Base-by-base conservation (phyloP, 768 basidiomycete genomes). In the Hebeloma cylindrosporum region DNA sequence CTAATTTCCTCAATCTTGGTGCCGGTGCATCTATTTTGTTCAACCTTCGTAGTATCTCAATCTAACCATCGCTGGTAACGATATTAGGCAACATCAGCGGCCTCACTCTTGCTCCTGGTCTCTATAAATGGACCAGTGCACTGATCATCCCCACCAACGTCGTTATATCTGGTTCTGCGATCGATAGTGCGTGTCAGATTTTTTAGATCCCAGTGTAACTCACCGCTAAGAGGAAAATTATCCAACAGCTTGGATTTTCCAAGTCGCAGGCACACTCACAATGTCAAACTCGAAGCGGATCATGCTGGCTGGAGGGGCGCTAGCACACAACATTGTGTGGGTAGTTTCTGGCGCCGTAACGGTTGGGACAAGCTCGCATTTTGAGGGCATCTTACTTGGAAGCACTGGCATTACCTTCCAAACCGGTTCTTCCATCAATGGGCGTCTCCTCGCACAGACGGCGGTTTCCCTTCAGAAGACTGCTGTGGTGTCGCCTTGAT, bases 401-500 rank as follows among this genome's bases (percentile, higher is more conserved):
- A 38, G 38, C 8, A 52, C 56, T 5, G 27, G 37, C 3, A 43
- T 53, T 22, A 50, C 51, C 3, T 25, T 55, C 14, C n/a, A 43
- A 17, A 58, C 59, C 5, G 50, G 52, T 2, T 28, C 51, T 5
- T 43, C 52, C 7, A 27, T 52, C 16, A 56, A 54, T 21, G 52
- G 59, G 16, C 52, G 59, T 17, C 45, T 60, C 8, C 47, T 58
- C 21, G 32, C 52, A 9, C 54, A 56, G 37, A 60, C 59, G n/a
- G 28, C 20, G 7, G 54, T 54, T 35, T 43, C 52, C 2, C 40
- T 60, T 22, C 57, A 58, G 36, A n/a, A n/a, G n/a, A n/a, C n/a
- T n/a, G n/a, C n/a, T n/a, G n/a, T n/a, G n/a, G n/a, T n/a, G n/a
- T n/a, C n/a, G n/a, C n/a, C n/a, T n/a, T n/a, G n/a, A n/a, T n/a